Conservation (phyloP, 306 rosid species). For the Dalbergia cochinchinensis region DNA sequence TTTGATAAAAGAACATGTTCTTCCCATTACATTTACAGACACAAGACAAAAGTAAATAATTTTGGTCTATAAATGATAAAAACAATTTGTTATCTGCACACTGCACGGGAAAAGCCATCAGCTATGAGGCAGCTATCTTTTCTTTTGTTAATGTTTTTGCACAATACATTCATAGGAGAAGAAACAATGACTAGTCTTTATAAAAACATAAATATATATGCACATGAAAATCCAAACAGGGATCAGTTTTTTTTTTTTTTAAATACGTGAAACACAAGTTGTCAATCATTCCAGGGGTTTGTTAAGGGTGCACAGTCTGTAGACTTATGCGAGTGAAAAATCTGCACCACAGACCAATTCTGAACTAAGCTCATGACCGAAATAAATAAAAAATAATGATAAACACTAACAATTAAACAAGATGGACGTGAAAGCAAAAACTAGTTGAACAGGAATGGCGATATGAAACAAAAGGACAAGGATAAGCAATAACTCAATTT, state of each 20-base stretch:
- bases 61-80: not conserved
- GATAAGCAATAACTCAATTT: not conserved
- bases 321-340: not conserved
- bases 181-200: not conserved
- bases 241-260: not conserved
- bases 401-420: not conserved
- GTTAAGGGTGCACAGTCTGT: not conserved
- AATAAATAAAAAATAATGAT: not conserved
- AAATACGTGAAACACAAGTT: not conserved
- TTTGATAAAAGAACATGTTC: not conserved
- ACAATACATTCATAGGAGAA: not conserved
- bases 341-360: not conserved
- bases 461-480: not conserved
- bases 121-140: not conserved
- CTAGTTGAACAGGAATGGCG: not conserved
- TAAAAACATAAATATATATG: not conserved
- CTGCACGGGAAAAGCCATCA: not conserved
- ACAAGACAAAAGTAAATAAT: not conserved
- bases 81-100: not conserved
- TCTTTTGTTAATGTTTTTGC: not conserved
- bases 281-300: slow-evolving; percentile 16
- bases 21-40: not conserved
- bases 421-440: slow-evolving; percentile 13
- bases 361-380: not conserved
- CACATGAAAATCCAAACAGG: too few relatives aligned